Percentiles rank a stretch among this genome's conserved stretches.
Conservation (phyloP, 2,329 filamentous ascomycete genomes). For the Endothia cerciana region DNA sequence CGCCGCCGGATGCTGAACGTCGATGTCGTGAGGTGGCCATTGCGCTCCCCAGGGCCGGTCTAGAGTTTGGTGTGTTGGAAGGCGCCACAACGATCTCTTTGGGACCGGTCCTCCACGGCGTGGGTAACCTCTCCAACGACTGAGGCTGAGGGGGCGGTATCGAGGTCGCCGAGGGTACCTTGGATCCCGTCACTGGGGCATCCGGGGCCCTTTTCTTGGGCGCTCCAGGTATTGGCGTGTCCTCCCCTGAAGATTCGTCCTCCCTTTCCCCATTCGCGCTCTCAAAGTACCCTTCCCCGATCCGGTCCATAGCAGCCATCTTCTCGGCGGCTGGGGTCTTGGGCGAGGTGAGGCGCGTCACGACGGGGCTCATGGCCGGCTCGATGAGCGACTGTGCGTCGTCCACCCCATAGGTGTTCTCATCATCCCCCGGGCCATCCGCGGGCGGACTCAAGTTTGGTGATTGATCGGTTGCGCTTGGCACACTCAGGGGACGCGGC, state of each 20-base stretch:
- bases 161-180: slow-evolving; percentile 6
- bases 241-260: slow-evolving; percentile 24
- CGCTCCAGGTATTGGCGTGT: slow-evolving; percentile 11
- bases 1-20: slow-evolving; percentile 58
- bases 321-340: slow-evolving; percentile 62
- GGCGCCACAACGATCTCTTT: slow-evolving; percentile 41
- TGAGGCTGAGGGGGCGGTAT: slow-evolving; percentile 28
- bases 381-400: slow-evolving; percentile 64
- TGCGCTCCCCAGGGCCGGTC: slow-evolving; percentile 48
- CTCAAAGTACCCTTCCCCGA: slow-evolving; percentile 43
- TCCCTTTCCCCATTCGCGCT: slow-evolving; percentile 13
- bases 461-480: slow-evolving; percentile 3
- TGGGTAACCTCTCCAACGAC: slow-evolving; percentile 32
- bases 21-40: slow-evolving; percentile 51
- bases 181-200: not conserved
- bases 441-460: slow-evolving; percentile 19
- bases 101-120: slow-evolving; percentile 48
- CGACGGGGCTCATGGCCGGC: slow-evolving; percentile 60
- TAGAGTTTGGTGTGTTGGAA: slow-evolving; percentile 33
- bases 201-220: not conserved
- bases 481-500: slow-evolving; percentile 12
- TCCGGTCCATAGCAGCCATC: slow-evolving; percentile 55
- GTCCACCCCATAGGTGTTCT: slow-evolving; percentile 51
- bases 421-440: slow-evolving; percentile 39
- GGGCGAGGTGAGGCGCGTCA: slow-evolving; percentile 58